Evolutionary conservation across 495 filamentous ascomycete species (phyloP).

Genomic region (Tetracladium marchalianum): DNA sequence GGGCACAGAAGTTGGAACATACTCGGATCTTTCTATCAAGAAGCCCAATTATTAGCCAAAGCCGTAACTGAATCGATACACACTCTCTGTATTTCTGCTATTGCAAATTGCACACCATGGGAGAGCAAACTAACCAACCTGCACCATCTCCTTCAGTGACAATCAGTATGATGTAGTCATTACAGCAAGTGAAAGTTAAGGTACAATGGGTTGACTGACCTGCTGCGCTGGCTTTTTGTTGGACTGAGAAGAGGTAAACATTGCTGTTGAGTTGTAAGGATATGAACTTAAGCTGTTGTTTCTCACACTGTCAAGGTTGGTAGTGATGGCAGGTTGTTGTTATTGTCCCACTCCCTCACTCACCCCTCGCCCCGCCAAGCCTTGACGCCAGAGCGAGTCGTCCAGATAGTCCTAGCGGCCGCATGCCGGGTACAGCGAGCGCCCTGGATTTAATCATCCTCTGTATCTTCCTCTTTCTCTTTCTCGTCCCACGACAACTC

Average conservation of each 20-base stretch:
- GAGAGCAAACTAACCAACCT: constrained; percentile 66
- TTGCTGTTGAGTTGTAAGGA: constrained; percentile 18
- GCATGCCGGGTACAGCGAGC: too few relatives aligned
- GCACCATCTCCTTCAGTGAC: constrained; percentile 84
- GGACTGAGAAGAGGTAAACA: constrained; percentile 47
- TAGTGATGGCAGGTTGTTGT: background rate
- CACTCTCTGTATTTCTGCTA: background rate
- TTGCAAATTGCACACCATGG: background rate
- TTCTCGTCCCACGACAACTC: too few relatives aligned
- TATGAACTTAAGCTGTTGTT: constrained; percentile 4
- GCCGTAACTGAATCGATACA: background rate
- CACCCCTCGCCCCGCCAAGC: background rate
- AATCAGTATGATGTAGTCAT: constrained; percentile 12
- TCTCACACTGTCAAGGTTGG: background rate
- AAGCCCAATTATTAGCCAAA: constrained; percentile 8
- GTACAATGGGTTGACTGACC: constrained; percentile 36
- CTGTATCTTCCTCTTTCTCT: too few relatives aligned
- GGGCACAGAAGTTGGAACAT: constrained; percentile 9
- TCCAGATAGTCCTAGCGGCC: background rate
- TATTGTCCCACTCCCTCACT: background rate
- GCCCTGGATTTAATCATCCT: too few relatives aligned
- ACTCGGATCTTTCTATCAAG: constrained; percentile 22
- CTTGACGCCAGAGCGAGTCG: too few relatives aligned
- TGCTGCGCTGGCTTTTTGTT: constrained; percentile 65
- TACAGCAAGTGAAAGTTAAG: background rate